Conservation (phyloP, 306 rosid species). For the Mucuna pruriens region DNA sequence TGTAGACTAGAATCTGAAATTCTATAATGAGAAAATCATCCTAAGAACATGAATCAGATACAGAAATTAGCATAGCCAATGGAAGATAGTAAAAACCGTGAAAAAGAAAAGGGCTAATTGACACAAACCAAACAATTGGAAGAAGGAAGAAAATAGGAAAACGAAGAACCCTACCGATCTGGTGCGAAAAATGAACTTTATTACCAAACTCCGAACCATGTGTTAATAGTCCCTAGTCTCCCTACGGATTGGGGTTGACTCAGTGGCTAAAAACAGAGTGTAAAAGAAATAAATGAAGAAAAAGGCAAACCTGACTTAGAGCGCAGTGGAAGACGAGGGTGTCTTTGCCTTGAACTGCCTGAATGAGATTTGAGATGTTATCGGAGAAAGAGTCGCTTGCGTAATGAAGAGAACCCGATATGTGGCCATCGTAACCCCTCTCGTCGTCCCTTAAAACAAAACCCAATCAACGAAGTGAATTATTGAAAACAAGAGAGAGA, state of each 20-base stretch:
- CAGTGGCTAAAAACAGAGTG: background rate
- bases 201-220: too few relatives aligned
- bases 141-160: background rate
- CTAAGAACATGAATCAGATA: background rate
- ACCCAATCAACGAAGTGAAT: background rate
- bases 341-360: conserved; percentile 74
- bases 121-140: background rate
- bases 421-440: conserved; percentile 75
- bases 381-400: conserved; percentile 68
- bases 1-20: background rate
- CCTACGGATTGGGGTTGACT: background rate
- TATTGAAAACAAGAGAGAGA: too few relatives aligned
- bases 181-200: too few relatives aligned
- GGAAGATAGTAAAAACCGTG: background rate
- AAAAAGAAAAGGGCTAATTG: background rate
- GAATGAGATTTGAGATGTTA: conserved; percentile 62
- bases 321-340: conserved; percentile 93
- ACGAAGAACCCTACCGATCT: too few relatives aligned
- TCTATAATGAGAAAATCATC: background rate
- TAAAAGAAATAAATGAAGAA: background rate
- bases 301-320: conserved; percentile 62
- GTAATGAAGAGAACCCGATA: conserved; percentile 75
- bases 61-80: background rate
- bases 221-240: too few relatives aligned
- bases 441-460: conserved; percentile 63